phyloP scores from a whole-genome alignment of 805 yeast species.

The Candida verbasci region DNA sequence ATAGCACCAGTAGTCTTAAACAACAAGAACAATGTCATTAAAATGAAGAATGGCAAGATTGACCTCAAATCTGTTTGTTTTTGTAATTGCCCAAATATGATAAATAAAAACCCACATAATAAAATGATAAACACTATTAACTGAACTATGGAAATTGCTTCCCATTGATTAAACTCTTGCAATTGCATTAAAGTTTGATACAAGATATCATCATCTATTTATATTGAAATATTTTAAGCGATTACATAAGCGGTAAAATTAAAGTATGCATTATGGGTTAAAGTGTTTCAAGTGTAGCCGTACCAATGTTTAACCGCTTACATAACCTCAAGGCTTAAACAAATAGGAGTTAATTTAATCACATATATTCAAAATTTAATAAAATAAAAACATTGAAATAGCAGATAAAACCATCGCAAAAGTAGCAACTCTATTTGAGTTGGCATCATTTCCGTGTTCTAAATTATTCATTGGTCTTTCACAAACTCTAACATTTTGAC shows the following conservation, averaged over 20 bases:
- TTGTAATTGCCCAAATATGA: conserved; percentile 1
- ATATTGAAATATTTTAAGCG: not conserved
- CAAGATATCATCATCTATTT: not conserved
- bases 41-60: conserved; percentile 5
- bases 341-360: too few species aligned
- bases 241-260: conserved; percentile 4
- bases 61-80: not conserved
- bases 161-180: conserved; percentile 7
- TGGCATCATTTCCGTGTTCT: too few species aligned
- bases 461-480: too few species aligned
- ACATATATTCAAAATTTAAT: too few species aligned
- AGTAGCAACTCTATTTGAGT: too few species aligned
- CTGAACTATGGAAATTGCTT: conserved; percentile 7
- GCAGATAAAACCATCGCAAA: too few species aligned
- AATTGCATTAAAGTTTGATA: conserved; percentile 4
- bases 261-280: too few species aligned
- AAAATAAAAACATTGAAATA: too few species aligned
- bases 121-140: conserved; percentile 3
- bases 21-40: conserved; percentile 6
- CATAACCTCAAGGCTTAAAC: too few species aligned
- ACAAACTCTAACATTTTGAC: not conserved
- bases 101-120: conserved; percentile 2
- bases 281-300: not conserved
- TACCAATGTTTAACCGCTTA: too few species aligned
- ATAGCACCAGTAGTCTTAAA: conserved; percentile 13